Evolutionary conservation across 176 grass and related monocot species (phyloP).

Genomic region (Bonia amplexicaulis): DNA sequence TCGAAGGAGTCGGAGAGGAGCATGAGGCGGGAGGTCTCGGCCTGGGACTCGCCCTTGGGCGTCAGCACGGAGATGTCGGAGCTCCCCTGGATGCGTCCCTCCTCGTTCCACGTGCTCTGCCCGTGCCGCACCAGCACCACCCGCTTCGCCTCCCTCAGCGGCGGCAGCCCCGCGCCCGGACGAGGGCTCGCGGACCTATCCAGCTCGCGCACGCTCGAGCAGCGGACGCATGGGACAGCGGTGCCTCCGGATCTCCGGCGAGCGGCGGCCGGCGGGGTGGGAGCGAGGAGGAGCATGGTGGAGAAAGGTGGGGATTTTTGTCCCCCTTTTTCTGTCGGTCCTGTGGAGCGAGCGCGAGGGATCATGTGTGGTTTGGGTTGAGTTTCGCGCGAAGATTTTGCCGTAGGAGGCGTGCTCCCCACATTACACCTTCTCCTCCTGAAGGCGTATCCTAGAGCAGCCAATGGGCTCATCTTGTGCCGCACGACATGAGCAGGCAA

Average conservation of each 20-base stretch:
- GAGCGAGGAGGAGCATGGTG: conserved; percentile 32
- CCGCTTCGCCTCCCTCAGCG: conserved; percentile 59
- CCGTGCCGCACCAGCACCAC: conserved; percentile 95
- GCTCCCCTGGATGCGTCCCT: conserved; percentile 92
- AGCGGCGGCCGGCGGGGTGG: not conserved
- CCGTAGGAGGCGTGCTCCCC: too few species aligned
- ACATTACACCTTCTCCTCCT: too few species aligned
- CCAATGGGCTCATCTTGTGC: too few species aligned
- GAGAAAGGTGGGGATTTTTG: not conserved
- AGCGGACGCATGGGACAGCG: not conserved
- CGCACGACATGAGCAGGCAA: too few species aligned
- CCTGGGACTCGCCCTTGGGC: conserved; percentile 79
- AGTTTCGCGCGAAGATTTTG: conserved; percentile 23
- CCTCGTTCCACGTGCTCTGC: conserved; percentile 98
- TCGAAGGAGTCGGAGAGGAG: conserved; percentile 78
- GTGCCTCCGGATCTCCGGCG: not conserved
- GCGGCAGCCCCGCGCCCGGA: conserved; percentile 16
- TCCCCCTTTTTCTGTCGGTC: not conserved
- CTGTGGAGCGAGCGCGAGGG: not conserved
- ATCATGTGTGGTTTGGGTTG: not conserved
- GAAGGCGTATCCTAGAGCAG: too few species aligned
- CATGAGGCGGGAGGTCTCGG: conserved; percentile 85
- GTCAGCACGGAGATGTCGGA: conserved; percentile 86
- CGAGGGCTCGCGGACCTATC: not conserved
- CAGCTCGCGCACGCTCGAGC: conserved; percentile 51